These are phyloP conservation scores for Botrytis elliptica DNA, from an alignment of 2,329 filamentous ascomycete species.

Conservation along the genomic window DNA sequence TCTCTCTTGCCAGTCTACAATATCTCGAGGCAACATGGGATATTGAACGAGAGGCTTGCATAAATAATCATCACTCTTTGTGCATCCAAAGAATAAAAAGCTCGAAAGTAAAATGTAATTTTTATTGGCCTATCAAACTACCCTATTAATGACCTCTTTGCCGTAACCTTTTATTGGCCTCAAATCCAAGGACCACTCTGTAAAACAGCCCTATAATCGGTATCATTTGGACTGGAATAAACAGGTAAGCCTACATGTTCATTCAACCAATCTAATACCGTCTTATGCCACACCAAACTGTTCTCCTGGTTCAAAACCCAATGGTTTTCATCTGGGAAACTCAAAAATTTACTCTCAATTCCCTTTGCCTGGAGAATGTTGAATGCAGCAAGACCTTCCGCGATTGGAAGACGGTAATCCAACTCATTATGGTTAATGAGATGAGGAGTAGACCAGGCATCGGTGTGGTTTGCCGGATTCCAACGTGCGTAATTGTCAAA, in stretches of 20 bases:
- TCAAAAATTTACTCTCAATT: slow-evolving; percentile 59
- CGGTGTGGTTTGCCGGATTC: slow-evolving; percentile 60
- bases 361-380: slow-evolving; percentile 54
- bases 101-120: not conserved
- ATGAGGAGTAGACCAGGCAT: slow-evolving; percentile 80
- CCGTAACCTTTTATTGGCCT: fast-evolving
- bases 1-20: not conserved
- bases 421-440: slow-evolving; percentile 84
- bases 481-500: slow-evolving; percentile 62
- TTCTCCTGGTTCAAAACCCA: slow-evolving; percentile 89
- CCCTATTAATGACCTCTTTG: not conserved
- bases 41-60: not conserved
- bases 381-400: slow-evolving; percentile 67
- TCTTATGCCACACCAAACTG: slow-evolving; percentile 78
- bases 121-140: not conserved
- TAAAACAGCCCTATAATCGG: slow-evolving; percentile 9
- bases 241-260: slow-evolving; percentile 18
- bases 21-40: not conserved
- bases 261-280: slow-evolving; percentile 76
- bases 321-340: slow-evolving; percentile 66
- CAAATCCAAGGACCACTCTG: slow-evolving; percentile 19
- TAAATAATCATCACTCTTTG: no score
- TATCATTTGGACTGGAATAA: slow-evolving; percentile 20
- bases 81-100: not conserved
- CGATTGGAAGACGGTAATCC: slow-evolving; percentile 80